A percentile compares a stretch with the other conserved stretches of the same genome.
Evolutionary conservation across 2,329 filamentous ascomycete genomes (phyloP).

Genomic region (Sporothrix phasma): DNA sequence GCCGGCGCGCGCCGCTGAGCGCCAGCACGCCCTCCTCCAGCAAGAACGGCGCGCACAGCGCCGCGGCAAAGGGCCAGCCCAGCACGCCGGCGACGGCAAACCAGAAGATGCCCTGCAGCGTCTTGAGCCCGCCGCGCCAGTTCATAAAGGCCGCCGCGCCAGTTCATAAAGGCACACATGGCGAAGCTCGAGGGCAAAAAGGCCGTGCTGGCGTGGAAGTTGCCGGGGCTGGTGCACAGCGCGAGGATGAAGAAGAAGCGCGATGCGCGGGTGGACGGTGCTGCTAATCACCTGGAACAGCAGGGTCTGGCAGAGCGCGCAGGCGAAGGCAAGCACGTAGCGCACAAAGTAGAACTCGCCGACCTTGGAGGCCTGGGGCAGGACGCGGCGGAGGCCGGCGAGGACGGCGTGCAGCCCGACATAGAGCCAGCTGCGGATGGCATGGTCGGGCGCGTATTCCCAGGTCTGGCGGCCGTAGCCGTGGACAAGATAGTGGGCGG

Average conservation of each 20-base stretch:
- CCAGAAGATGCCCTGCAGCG: constrained; percentile 77
- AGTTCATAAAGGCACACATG: constrained; percentile 90
- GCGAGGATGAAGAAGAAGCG: constrained; percentile 73
- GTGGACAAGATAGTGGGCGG: constrained; percentile 85
- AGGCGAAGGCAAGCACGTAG: constrained; percentile 60
- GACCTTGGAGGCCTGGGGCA: constrained; percentile 52
- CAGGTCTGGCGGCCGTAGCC: constrained; percentile 93
- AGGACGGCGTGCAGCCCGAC: constrained; percentile 66
- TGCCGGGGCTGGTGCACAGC: constrained; percentile 71
- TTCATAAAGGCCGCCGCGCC: constrained; percentile 81
- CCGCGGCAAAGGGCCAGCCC: constrained; percentile 90
- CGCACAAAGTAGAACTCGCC: constrained; percentile 84
- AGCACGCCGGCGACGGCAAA: constrained; percentile 77
- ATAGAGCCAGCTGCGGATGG: constrained; percentile 93
- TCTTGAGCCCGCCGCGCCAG: constrained; percentile 70
- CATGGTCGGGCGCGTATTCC: constrained; percentile 94
- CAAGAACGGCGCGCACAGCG: constrained; percentile 70
- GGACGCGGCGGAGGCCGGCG: constrained; percentile 55
- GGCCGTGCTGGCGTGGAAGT: constrained; percentile 82
- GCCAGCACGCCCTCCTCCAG: constrained; percentile 58
- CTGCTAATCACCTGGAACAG: constrained; percentile 69
- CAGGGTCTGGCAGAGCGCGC: constrained; percentile 71
- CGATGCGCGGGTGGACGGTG: constrained; percentile 72
- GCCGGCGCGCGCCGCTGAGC: constrained; percentile 44
- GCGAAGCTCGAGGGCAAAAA: constrained; percentile 91